Evolutionary conservation across 1,139 yeast species (phyloP).

Genomic region (Wickerhamomyces sp.): DNA sequence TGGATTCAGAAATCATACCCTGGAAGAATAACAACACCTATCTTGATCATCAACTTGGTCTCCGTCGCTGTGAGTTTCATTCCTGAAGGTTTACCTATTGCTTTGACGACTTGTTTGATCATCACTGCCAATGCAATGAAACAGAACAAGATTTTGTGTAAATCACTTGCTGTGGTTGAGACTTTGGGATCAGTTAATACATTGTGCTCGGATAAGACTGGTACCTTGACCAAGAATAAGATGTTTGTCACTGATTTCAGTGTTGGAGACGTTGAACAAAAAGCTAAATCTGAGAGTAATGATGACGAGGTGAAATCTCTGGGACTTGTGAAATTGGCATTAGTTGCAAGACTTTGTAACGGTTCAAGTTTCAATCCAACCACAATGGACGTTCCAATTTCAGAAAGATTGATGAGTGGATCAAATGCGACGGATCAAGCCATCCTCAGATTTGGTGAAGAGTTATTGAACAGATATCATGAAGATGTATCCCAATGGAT

Average conservation of each 20-base stretch:
- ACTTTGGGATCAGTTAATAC: conserved; percentile 49
- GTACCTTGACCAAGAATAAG: conserved; percentile 47
- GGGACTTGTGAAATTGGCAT: conserved; percentile 14
- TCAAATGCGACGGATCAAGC: conserved; percentile 47
- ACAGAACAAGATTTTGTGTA: conserved; percentile 38
- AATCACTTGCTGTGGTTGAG: conserved; percentile 41
- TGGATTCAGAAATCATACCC: conserved; percentile 36
- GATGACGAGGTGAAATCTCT: too few relatives aligned
- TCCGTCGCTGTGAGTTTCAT: conserved; percentile 47
- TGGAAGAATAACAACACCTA: conserved; percentile 38
- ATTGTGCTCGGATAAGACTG: conserved; percentile 50
- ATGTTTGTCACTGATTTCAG: conserved; percentile 37
- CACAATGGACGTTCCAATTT: conserved; percentile 13
- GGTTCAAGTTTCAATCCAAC: conserved; percentile 31
- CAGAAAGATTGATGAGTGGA: conserved; percentile 32
- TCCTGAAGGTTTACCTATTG: conserved; percentile 53
- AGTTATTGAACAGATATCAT: conserved; percentile 12
- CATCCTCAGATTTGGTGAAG: conserved; percentile 33
- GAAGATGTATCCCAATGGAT: conserved; percentile 17
- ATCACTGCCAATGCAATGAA: conserved; percentile 47
- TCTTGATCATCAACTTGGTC: conserved; percentile 31
- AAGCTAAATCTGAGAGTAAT: conserved; percentile 11
- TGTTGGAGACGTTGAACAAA: conserved; percentile 18
- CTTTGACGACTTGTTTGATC: conserved; percentile 45
- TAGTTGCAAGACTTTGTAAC: conserved; percentile 37